phyloP scores from a whole-genome alignment of 768 basidiomycete genomes.

The Serendipita sp. region DNA sequence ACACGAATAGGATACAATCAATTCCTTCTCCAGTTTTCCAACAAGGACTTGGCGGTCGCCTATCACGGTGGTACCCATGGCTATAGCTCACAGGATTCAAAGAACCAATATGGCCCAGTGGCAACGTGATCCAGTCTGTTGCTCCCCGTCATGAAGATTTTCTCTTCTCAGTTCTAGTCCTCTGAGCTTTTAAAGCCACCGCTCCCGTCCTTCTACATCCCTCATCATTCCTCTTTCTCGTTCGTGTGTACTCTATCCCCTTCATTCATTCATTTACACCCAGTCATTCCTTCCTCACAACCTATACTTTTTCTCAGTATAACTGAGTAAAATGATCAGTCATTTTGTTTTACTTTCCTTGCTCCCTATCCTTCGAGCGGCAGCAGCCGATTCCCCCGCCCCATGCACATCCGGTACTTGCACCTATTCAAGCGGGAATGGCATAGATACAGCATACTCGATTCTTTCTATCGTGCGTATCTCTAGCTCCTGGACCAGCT shows the following conservation, averaged over 20 bases:
- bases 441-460: neutral
- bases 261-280: constrained; percentile 3
- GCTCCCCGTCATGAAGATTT: too few species aligned
- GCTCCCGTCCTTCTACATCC: neutral
- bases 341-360: neutral
- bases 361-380: constrained; percentile 9
- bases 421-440: constrained; percentile 21
- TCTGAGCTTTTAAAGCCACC: too few species aligned
- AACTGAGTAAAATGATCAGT: neutral
- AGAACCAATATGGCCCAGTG: too few species aligned
- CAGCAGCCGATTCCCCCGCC: constrained; percentile 25
- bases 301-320: too few species aligned
- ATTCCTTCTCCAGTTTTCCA: too few species aligned
- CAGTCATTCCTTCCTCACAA: neutral
- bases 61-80: too few species aligned
- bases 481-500: neutral
- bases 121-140: too few species aligned
- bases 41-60: too few species aligned
- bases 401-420: constrained; percentile 27
- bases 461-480: constrained; percentile 5
- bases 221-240: neutral
- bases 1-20: too few species aligned
- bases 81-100: too few species aligned
- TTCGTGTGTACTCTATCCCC: neutral
- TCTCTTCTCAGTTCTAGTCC: too few species aligned